Base-by-base conservation (phyloP, 2,329 filamentous ascomycete genomes). In the Ceratocystis alfenasii region DNA sequence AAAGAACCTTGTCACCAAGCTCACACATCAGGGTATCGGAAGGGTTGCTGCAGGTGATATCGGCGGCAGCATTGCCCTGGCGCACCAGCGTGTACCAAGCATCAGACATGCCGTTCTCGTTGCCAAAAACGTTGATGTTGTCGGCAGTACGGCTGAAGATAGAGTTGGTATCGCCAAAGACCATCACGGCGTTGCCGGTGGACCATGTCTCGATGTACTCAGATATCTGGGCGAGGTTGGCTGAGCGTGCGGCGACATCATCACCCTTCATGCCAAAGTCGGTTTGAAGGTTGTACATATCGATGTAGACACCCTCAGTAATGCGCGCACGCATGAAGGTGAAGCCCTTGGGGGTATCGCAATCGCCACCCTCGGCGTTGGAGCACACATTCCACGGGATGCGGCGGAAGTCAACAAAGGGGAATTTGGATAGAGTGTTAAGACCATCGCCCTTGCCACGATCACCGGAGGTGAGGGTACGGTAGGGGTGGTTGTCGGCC, bases 271-370 rank as follows among this genome's bases (percentile, higher is more conserved):
- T 80, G 17, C 84, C 85, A 20, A 86, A 86, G 71, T 88, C 86
- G 1, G 84, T 76, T 72, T 88, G 86, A 5, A 88, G 70, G 72
- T 88, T 88, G 76, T 87, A 87, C 6, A 82, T 75, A 72, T 88
- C 85, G 25, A 86, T 73, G 68, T 81, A 85, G 7, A 83, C 78
- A 8, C 64, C 64, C 64, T 64, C 64, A 6, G 77, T 78, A 15
- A 87, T 69, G 22, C 77, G 74, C 50, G 80, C 73, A 12, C 84
- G 80, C 84, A 88, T 87, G 62, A 84, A 83, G 0, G 84, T 87
- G 73, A 87, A 87, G 15, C 86, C 86, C 73, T 88, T 88, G 25
- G 84, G 86, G 0, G 85, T 87, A 69, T 87, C 74, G 71, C 86
- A 88, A 72, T 88, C 86, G 0, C 73, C 70, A 0, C 78, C 78